A percentile compares a stretch with the other conserved stretches of the same genome.
These are phyloP conservation scores for Backusella luteola DNA, from an alignment of 192 early-diverging fungal species.

Conservation along the genomic window DNA sequence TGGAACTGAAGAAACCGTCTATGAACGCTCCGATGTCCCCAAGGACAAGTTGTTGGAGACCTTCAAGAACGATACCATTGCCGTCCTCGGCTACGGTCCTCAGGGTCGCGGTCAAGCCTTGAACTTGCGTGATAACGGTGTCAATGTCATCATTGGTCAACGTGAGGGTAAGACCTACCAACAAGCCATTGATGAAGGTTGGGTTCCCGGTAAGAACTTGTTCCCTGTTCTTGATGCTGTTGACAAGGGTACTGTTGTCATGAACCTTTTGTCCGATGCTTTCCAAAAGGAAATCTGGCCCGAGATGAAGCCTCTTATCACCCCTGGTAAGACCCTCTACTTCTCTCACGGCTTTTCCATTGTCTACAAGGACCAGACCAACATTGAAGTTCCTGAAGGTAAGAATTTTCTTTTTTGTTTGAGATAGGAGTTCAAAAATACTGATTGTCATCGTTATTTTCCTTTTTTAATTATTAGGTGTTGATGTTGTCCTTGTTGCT, in stretches of 20 bases:
- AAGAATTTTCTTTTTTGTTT: slow-evolving; percentile 48
- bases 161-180: slow-evolving; percentile 91
- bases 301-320: slow-evolving; percentile 81
- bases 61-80: slow-evolving; percentile 91
- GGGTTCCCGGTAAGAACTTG: slow-evolving; percentile 93
- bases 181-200: slow-evolving; percentile 90
- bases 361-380: slow-evolving; percentile 88
- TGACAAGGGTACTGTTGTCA: slow-evolving; percentile 86
- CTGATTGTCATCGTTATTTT: background rate
- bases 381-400: slow-evolving; percentile 79
- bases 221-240: slow-evolving; percentile 91
- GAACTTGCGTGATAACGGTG: slow-evolving; percentile 94
- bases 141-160: slow-evolving; percentile 94
- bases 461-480: background rate
- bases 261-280: slow-evolving; percentile 96
- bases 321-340: slow-evolving; percentile 97
- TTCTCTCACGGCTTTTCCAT: slow-evolving; percentile 97
- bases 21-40: slow-evolving; percentile 93
- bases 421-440: background rate
- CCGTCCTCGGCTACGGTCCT: slow-evolving; percentile 94
- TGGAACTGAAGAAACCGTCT: slow-evolving; percentile 87
- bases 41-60: slow-evolving; percentile 86
- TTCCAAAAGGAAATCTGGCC: slow-evolving; percentile 91
- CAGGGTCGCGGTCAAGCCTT: slow-evolving; percentile 94
- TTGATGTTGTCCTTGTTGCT: slow-evolving; percentile 94